Base-by-base conservation (phyloP, 768 basidiomycete species). In the Fomitopsis pulvina region DNA sequence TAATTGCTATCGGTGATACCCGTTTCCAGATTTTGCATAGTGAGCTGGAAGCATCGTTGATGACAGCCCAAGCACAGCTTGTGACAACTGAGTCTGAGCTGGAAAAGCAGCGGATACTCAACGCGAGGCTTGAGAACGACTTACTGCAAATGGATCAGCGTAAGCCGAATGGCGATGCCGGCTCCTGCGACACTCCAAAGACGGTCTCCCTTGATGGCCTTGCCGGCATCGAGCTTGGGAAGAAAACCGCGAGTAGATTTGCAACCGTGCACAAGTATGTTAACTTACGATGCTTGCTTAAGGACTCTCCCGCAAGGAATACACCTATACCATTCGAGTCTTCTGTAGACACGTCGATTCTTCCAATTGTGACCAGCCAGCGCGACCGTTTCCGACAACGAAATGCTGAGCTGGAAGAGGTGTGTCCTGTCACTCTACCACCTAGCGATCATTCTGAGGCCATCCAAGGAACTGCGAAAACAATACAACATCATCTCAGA, bases 351-450 rank as follows among this genome's bases (percentile, higher is more conserved):
- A 89, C 87, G 0, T 94, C 92, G 8, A 98, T 98, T 59, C 69
- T 99, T n/a, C 96, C 95, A 2, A 98, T 99, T 56, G 96, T 98
- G 34, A 97, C 96, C 1, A 88, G 89, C 60, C 96, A 99, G 63
- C 78, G 96, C 50, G 96, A 99, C 63, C 78, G 95, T n/a, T 99
- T 98, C 79, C 76, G 95, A 45, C 92, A 94, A 65, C 83, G 96
- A 18, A 98, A 98, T 63, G 87, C 92, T 18, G 96, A 99, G 61
- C 77, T 99, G 14, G 95, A 99, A 69, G 95, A 98, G 74, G 92
- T 88, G 52, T 56, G 37, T 40, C n/a, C 45, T 48, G n/a, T 28
- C 38, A 12, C 18, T 26, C 26, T 9, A 18, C 26, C 3, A 6
- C 9, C 9, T 41, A 11, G 40, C 22, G 40, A 41, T 41, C 9